Base-by-base conservation (phyloP, 1,139 yeast genomes). In the Candida glucosophila region DNA sequence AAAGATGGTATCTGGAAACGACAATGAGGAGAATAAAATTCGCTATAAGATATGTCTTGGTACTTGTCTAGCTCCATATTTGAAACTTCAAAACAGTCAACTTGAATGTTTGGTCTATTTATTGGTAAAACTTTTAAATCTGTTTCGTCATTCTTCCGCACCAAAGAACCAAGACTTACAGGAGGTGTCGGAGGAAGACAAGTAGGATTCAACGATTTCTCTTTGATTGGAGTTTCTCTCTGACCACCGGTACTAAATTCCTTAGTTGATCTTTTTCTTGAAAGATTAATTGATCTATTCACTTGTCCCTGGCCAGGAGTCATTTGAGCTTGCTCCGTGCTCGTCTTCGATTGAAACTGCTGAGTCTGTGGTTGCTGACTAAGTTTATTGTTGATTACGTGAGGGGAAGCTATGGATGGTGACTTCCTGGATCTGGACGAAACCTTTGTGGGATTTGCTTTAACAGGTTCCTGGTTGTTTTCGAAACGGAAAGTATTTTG, bases 1-100 rank as follows among this genome's bases (percentile, higher is more conserved):
- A 85, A 47, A 9, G 90, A 71, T 1, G 97, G 95, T 24, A 77
- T 67, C 27, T 75, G 68, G 9, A 73, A 55, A 34, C 77, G 61
- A 22, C 79, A 69, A 37, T 72, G 72, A 6, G 79, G 67, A 22
- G 67, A 53, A 28, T 65, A 65, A 15, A 79, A 56, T 5, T 66
- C 57, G 15, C 64, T 69, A 47, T 71, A 82, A 4, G 77, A 67
- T n/a, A 82, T 50, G 20, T 58, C 63, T 25, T 52, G 43, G 8
- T 46, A 48, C 3, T 40, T 37, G 3, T 55, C 62, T 5, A 58
- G 53, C 14, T 58, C 55, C 9, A 72, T 55, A 7, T 57, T 46
- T 0, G 83, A 85, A 4, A 68, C 33, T 14, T 73, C 72, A 38
- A 61, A 80, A 4, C 80, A 61, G 36, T 85, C 86, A 4, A 82